A percentile compares a stretch with the other conserved stretches of the same genome.
Evolutionary conservation across 192 early-diverging fungal species (phyloP).

Genomic region (Backusella tarrabulga): DNA sequence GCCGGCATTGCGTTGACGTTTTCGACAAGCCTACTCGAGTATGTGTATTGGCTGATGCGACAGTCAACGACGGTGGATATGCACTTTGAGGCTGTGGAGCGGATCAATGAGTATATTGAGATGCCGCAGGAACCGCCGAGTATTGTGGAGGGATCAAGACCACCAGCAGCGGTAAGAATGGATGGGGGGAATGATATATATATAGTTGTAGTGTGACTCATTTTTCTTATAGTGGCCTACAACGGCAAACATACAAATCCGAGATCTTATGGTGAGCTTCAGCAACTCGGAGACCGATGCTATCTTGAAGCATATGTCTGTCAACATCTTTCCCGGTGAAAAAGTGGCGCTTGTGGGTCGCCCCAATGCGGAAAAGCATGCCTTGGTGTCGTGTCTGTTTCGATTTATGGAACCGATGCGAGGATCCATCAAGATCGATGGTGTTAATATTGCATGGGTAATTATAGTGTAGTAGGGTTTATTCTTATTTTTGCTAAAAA

Average conservation of each 20-base stretch:
- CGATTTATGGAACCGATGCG: conserved; percentile 68
- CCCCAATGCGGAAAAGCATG: conserved; percentile 73
- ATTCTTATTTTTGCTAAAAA: not conserved
- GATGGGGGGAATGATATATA: too few species aligned
- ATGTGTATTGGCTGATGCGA: conserved; percentile 76
- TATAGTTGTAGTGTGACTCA: too few species aligned
- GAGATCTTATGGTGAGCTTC: conserved; percentile 65
- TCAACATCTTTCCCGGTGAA: conserved; percentile 64
- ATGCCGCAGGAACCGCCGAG: conserved; percentile 77
- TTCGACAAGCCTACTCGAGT: conserved; percentile 72
- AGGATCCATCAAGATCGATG: conserved; percentile 72
- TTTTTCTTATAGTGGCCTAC: not conserved
- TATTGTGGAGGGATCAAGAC: conserved; percentile 44
- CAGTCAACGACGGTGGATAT: conserved; percentile 80
- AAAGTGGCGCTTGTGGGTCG: conserved; percentile 87
- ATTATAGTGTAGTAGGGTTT: not conserved
- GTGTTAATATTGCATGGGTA: conserved; percentile 62
- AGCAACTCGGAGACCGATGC: conserved; percentile 42
- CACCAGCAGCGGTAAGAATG: conserved; percentile 38
- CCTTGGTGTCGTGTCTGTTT: conserved; percentile 64
- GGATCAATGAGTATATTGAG: conserved; percentile 75
- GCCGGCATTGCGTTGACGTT: conserved; percentile 82
- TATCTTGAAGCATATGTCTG: conserved; percentile 31
- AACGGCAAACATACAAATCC: conserved; percentile 57
- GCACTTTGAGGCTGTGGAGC: conserved; percentile 81